Evolutionary conservation across 192 early-diverging fungal species (phyloP), one percentile per base, ranked within the genome.

Genomic region (Obelidium mucronatum): DNA sequence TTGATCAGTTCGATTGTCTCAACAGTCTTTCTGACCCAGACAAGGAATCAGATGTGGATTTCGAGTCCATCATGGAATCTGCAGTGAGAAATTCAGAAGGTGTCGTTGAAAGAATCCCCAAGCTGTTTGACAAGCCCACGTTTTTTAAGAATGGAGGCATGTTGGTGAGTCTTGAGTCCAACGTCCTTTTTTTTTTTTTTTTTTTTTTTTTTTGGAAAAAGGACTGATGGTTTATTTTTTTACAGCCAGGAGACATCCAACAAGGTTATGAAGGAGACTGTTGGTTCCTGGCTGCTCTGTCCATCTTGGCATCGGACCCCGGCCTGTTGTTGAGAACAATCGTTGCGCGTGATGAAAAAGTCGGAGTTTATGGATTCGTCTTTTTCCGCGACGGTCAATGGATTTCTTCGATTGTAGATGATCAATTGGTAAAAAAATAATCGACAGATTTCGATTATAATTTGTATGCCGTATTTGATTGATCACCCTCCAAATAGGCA

Each of bases 361-460:
- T 88, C 26, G 86, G 87, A 31, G 84, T 86, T 11, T 88, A 88
- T 58, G 87, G 87, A 37, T 88, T 88, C 67, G 83, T 88, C 35
- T 88, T 88, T 74, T 88, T 86, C 79, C 77, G 83, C 48, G 87
- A 88, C 67, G 86, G 86, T 44, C 81, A 88, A 63, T 88, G 87
- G 87, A 74, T 84, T 2, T 81, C 87, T 40, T 81, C 80, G 1
- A 80, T 88, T 15, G 81, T 88, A n/a, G 87, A 88, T 65, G 87
- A 88, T 61, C 82, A 84, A 30, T 70, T 60, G 24, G 58, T 60
- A 60, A 60, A 28, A 2, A 31, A 2, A 24, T 60, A n/a, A 31
- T 28, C 26, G 26, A 31, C 58, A 19, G 19, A 60, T 17, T 33
- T 15, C 58, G 30, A 3, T 2, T 1, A 33, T 33, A 60, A 15